These are phyloP conservation scores for Medicago lupulina DNA, from an alignment of 306 rosid species.

Conservation along the genomic window DNA sequence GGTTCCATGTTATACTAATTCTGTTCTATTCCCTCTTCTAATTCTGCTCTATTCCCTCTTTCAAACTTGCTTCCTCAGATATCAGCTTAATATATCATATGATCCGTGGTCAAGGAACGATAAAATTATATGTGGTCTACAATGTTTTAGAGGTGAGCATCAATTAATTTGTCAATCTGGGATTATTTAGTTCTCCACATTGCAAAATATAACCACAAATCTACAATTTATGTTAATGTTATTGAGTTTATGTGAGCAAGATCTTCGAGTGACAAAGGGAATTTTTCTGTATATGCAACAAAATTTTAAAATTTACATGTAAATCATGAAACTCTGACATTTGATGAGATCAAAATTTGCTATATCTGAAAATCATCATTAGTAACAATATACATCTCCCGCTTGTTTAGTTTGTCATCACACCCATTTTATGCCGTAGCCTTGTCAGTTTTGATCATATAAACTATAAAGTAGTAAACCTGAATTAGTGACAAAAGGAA, in stretches of 20 bases:
- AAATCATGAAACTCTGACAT: constrained; percentile 32
- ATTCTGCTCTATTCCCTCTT: constrained; percentile 28
- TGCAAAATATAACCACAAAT: constrained; percentile 32
- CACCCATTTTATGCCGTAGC: constrained; percentile 1
- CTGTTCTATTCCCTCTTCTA: constrained; percentile 30
- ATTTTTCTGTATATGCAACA: constrained; percentile 20
- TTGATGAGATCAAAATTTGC: not conserved
- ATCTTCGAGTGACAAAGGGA: constrained; percentile 11
- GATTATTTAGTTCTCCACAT: constrained; percentile 29
- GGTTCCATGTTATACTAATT: constrained; percentile 35
- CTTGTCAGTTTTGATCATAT: constrained; percentile 5
- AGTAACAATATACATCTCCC: constrained; percentile 33
- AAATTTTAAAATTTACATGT: constrained; percentile 17
- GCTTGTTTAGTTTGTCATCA: constrained; percentile 28
- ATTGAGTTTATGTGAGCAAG: constrained; percentile 31
- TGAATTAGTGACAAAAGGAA: constrained; percentile 15
- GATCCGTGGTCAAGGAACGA: constrained; percentile 99
- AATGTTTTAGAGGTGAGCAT: constrained; percentile 89
- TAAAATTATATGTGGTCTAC: constrained; percentile 93
- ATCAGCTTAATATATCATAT: constrained; percentile 99
- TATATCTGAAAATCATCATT: constrained; percentile 7
- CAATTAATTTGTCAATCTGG: constrained; percentile 32
- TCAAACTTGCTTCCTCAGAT: constrained; percentile 56
- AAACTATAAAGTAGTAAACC: constrained; percentile 36
- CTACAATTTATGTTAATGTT: constrained; percentile 6